A percentile compares a stretch with the other conserved stretches of the same genome.
Evolutionary conservation across 2,329 filamentous ascomycete genomes (phyloP).

Genomic region (Neurospora crassa): DNA sequence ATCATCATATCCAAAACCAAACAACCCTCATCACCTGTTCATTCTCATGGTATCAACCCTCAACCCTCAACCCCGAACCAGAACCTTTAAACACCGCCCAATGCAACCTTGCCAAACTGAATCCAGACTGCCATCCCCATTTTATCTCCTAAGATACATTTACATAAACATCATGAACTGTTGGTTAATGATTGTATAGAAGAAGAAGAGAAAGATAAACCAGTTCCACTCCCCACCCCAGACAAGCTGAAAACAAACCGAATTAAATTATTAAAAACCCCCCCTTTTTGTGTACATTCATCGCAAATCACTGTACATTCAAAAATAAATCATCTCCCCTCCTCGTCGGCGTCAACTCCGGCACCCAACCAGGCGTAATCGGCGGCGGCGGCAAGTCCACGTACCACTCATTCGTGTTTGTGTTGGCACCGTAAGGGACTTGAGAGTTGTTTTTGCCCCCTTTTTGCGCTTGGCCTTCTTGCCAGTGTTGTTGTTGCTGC

Average conservation of each 20-base stretch:
- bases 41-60: background rate
- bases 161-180: background rate
- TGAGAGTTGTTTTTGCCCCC: background rate
- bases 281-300: background rate
- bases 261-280: background rate
- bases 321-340: conserved; percentile 56
- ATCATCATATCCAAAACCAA: background rate
- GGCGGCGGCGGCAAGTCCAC: conserved; percentile 23
- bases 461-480: background rate
- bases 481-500: background rate
- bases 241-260: background rate
- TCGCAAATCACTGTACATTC: conserved; percentile 35
- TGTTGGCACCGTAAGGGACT: background rate
- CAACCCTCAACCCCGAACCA: background rate
- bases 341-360: conserved; percentile 55
- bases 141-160: background rate
- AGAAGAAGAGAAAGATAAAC: background rate
- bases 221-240: background rate
- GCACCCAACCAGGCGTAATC: conserved; percentile 49
- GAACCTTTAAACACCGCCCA: background rate
- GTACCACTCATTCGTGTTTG: background rate
- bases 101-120: background rate
- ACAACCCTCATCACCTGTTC: background rate
- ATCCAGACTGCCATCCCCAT: background rate
- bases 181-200: background rate